Base-by-base conservation (phyloP, 768 basidiomycete genomes). In the Austroboletus eburneus region DNA sequence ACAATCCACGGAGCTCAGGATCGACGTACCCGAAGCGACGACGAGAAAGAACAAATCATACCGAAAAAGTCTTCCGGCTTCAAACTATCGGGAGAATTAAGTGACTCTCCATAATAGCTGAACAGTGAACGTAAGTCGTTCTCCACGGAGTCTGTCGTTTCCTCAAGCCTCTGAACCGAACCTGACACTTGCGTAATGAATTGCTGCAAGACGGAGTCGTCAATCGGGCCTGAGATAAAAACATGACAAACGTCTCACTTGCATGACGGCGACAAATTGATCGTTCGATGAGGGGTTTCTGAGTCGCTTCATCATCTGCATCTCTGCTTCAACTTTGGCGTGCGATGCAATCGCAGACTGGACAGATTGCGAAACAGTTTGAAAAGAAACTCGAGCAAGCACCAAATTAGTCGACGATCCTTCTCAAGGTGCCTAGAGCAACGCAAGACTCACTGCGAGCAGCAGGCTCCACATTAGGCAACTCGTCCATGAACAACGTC, bases 51-150 rank as follows among this genome's bases (percentile, higher is more conserved):
- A n/a, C 78, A 71, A 38, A 92, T 75, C 45, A 83, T 66, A 0
- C 75, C 78, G 56, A 96, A 94, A 59, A 96, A 82, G 51, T 88
- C 86, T 61, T 94, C 93, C 0, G 87, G 79, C 57, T 85, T 90
- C 3, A 76, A 74, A 1, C 80, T 72, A 14, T 89, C 81, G 0
- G 79, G 71, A 0, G 78, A 70, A 42, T 81, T 77, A 2, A 81
- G 77, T 43, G 74, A 73, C 61, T 95, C 91, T 5, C 91, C 91
- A 58, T 84, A 95, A 69, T 87, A 96, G 1, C 57, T 48, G 7
- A 89, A 68, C 21, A 92, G 51, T 3, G 74, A 73, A 18, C 68
- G 69, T 4, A 94, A 65, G 46, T 91, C 87, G 4, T 57, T 63
- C 18, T 83, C 78, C 17, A 95, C 65, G 3, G 75, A 64, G 2